Percentiles rank a stretch among this genome's conserved stretches.
Evolutionary conservation across 345 rosid genomes (phyloP).

Genomic region (Citrus mangshanensis): DNA sequence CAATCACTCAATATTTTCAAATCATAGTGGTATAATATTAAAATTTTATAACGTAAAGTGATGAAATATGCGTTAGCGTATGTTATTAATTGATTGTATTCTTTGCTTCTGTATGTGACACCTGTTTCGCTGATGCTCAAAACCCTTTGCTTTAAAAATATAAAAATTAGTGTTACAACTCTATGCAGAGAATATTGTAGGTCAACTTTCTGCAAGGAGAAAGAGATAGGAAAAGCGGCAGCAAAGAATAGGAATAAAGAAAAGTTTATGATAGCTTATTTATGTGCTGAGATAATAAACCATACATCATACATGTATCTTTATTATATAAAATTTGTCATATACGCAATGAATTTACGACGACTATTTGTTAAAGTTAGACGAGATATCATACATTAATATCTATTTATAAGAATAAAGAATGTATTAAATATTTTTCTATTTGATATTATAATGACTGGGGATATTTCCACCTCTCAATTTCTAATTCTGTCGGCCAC

Average conservation of each 20-base stretch:
- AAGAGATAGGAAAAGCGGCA: not conserved
- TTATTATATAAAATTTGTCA: too few species aligned
- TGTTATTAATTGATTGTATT: not conserved
- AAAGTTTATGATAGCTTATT: too few species aligned
- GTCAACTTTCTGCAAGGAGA: not conserved
- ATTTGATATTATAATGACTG: too few species aligned
- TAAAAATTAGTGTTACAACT: not conserved
- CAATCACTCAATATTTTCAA: not conserved
- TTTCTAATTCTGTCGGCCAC: too few species aligned
- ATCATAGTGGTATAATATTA: not conserved
- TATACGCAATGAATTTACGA: too few species aligned
- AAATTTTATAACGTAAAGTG: not conserved
- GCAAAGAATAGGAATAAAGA: conserved; percentile 1
- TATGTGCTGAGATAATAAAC: too few species aligned
- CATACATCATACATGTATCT: too few species aligned
- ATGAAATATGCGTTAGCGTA: not conserved
- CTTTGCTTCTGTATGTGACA: not conserved
- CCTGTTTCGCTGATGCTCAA: not conserved
- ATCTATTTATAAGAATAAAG: too few species aligned
- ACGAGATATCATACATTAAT: too few species aligned
- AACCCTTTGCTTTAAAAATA: not conserved
- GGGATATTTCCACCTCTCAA: too few species aligned
- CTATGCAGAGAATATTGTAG: not conserved
- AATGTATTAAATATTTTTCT: too few species aligned
- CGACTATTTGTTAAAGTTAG: too few species aligned